Base-by-base conservation (phyloP, 1,139 yeast genomes). In the Saccharomycopsis hybrid region DNA sequence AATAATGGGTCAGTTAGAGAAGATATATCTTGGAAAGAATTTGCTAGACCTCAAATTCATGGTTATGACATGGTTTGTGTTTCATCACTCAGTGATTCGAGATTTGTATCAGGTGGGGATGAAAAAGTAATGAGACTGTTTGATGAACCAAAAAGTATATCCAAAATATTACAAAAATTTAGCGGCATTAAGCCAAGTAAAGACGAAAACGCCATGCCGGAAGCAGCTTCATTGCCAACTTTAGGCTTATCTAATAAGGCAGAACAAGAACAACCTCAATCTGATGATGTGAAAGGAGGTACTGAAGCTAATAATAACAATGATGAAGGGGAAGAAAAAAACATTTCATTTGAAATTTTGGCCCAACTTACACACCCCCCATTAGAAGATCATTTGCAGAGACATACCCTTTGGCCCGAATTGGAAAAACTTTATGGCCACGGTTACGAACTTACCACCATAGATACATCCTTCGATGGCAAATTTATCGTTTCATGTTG, bases 31-130 rank as follows among this genome's bases (percentile, higher is more conserved):
- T 89, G 96, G 96, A 85, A 83, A 62, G 99, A 94, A 63, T 82
- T 92, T 65, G 88, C 96, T 1, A 76, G 99, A 58, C 98, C 98
- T 0, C 99, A 94, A 64, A 92, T 94, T 56, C 99, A 94, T 65
- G 99, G 99, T 9, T 94, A 88, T 62, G 97, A 94, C 63, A 89
- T 94, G 97, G 76, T 87, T 43, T 82, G 95, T 57, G 71, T 86
- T n/a, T 80, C 80, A 46, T 74, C 83, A 25, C 68, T 77, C 27
- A 38, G 40, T 24, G 67, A 73, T 43, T 72, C 85, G 1, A 71
- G 77, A 54, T 90, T 86, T 68, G 88, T 90, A 3, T 87, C 96
- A 52, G 97, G 92, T 13, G 98, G 97, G 43, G 99, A 94, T 63
- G 99, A 94, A 62, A 94, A 94, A 68, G 83, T 89, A 11, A 67